A percentile compares a stretch with the other conserved stretches of the same genome.
These are phyloP conservation scores for Cordyceps farinosa DNA, from an alignment of 2,329 filamentous ascomycete genomes.

Conservation along the genomic window DNA sequence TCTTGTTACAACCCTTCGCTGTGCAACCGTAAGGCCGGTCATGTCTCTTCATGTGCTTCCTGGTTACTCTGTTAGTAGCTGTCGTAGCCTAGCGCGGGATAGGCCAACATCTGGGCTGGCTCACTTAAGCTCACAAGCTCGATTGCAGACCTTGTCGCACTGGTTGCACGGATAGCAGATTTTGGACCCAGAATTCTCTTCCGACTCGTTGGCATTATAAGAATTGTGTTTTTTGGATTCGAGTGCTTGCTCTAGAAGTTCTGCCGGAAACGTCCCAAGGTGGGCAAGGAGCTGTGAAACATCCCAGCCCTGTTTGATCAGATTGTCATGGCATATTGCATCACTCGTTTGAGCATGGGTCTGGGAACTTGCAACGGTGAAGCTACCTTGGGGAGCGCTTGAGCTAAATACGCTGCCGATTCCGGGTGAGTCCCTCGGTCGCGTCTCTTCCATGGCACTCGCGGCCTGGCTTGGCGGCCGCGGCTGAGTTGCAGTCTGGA, in stretches of 20 bases:
- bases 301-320: conserved; percentile 14
- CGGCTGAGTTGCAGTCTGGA: neutral
- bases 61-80: conserved; percentile 32
- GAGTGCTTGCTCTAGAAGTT: conserved; percentile 33
- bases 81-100: conserved; percentile 19
- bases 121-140: conserved; percentile 58
- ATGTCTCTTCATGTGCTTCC: conserved; percentile 83
- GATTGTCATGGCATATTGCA: neutral
- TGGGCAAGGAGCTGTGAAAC: conserved; percentile 20
- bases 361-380: neutral
- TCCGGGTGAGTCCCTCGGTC: neutral
- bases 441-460: conserved; percentile 12
- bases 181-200: conserved; percentile 17
- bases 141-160: conserved; percentile 46
- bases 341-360: neutral
- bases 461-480: conserved; percentile 14
- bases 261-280: conserved; percentile 30
- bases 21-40: conserved; percentile 80
- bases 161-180: conserved; percentile 31
- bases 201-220: conserved; percentile 7
- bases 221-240: conserved; percentile 17
- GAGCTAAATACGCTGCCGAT: conserved; percentile 6
- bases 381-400: neutral
- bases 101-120: conserved; percentile 20
- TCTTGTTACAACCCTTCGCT: conserved; percentile 62